phyloP scores from a whole-genome alignment of 805 yeast genomes.

The Phaffomyces antillensis region DNA sequence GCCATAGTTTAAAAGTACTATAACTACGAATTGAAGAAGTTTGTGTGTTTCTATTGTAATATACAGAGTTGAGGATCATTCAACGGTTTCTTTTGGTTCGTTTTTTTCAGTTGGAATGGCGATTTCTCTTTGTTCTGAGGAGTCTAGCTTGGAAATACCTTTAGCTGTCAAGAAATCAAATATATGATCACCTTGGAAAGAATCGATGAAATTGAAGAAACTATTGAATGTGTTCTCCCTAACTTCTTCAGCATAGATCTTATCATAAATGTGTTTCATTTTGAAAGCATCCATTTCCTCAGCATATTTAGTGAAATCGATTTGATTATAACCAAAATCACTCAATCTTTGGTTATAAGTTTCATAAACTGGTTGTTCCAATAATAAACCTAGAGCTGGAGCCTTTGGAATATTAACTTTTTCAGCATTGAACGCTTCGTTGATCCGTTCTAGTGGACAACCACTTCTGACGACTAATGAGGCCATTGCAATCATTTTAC shows the following conservation, averaged over 20 bases:
- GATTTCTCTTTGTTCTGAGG: constrained; percentile 15
- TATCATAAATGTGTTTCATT: constrained; percentile 81
- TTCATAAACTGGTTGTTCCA: constrained; percentile 90
- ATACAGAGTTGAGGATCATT: not conserved
- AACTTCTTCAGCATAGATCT: constrained; percentile 84
- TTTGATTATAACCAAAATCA: constrained; percentile 68
- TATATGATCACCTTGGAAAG: constrained; percentile 53
- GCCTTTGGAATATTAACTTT: constrained; percentile 94
- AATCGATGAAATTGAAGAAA: constrained; percentile 85
- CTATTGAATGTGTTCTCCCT: constrained; percentile 85
- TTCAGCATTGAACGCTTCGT: constrained; percentile 65
- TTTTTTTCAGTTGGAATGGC: constrained; percentile 17
- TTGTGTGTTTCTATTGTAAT: not conserved
- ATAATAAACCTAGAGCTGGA: constrained; percentile 85
- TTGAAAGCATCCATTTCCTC: constrained; percentile 79
- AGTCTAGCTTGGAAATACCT: constrained; percentile 27
- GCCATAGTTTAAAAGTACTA: no score
- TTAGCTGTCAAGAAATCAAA: constrained; percentile 36
- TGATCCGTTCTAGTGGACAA: constrained; percentile 68
- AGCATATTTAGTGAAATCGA: constrained; percentile 61
- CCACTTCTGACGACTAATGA: constrained; percentile 80
- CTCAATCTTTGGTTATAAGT: constrained; percentile 67
- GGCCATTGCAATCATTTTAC: constrained; percentile 97
- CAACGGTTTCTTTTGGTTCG: not conserved
- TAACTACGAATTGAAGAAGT: no score